Base-by-base conservation (phyloP, 2,329 filamentous ascomycete species). In the Chaetomium strumarium region DNA sequence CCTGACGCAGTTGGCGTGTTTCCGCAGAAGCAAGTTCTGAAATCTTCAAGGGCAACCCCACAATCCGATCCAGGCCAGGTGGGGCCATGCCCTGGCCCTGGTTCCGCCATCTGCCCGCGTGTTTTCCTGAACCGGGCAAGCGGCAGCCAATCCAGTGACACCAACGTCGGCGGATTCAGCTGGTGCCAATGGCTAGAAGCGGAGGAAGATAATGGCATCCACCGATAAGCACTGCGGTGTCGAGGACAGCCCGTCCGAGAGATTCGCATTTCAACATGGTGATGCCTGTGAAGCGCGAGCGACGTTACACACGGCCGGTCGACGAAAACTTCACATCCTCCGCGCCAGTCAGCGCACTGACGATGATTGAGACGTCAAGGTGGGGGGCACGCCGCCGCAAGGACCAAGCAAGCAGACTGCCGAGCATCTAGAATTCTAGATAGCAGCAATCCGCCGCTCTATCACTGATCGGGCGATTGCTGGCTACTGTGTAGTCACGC, bases 101-200 rank as follows among this genome's bases (percentile, higher is more conserved):
- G 17, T 24, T 7, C 24, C n/a, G n/a, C n/a, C 24, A 24, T 24
- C 17, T 34, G 12, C 7, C 30, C 13, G 37, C 24, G 17, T 24
- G 19, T 17, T 13, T 24, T 31, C 38, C 30, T 34, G 39, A 43
- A 36, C 49, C 42, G 42, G 24, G 12, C 42, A 17, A 37, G 24
- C 42, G 29, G 42, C 42, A 46, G 42, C 49, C 49, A 52, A 52
- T 52, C 37, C 37, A 33, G 41, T 24, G 24, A 24, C 24, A 24
- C 24, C 24, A 24, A 24, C 24, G 24, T 24, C 24, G 24, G 24
- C 24, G 24, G 24, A 24, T 24, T 24, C 24, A 17, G 37, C 29
- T 49, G 34, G 42, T 52, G 31, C 44, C 38, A 42, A 42, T 47
- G 50, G 31, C 7, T 24, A 24, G 16, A 38, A 17, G 12, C 13